Conservation (phyloP, 495 filamentous ascomycete species). For the Penicillium crystallinum region DNA sequence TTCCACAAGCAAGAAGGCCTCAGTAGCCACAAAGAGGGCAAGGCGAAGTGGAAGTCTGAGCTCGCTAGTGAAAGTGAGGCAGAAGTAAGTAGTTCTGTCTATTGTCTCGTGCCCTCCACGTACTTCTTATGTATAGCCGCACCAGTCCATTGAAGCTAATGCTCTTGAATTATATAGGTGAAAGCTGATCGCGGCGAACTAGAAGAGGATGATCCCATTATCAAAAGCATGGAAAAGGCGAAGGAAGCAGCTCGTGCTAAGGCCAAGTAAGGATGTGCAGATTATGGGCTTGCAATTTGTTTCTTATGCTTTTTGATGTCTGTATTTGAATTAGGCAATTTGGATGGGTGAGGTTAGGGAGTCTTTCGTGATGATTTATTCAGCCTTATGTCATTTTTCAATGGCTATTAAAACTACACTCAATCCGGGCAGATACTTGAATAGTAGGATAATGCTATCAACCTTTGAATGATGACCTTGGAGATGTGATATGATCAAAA, state of each 20-base stretch:
- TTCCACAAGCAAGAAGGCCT: slow-evolving; percentile 68
- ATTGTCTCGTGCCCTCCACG: neutral
- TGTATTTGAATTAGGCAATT: neutral
- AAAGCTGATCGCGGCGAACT: slow-evolving; percentile 60
- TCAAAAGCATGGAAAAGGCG: slow-evolving; percentile 45
- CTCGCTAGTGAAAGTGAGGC: slow-evolving; percentile 78
- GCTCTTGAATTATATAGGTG: slow-evolving; percentile 36
- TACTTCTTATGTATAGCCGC: neutral
- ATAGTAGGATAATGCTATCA: neutral
- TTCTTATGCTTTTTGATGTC: neutral
- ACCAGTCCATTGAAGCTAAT: neutral
- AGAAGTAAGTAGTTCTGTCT: slow-evolving; percentile 45
- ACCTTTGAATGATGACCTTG: no score
- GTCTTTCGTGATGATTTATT: neutral
- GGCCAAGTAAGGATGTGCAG: slow-evolving; percentile 5
- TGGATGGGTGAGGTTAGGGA: neutral
- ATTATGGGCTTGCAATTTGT: neutral
- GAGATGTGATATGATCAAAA: slow-evolving; percentile 7
- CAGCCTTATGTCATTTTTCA: neutral
- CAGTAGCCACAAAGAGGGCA: slow-evolving; percentile 64
- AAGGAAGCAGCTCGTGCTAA: slow-evolving; percentile 32
- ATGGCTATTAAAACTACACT: neutral
- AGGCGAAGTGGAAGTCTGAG: slow-evolving; percentile 75
- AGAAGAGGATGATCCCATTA: slow-evolving; percentile 38
- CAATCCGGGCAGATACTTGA: neutral